Percentiles rank a stretch among this genome's conserved stretches.
phyloP scores from a whole-genome alignment of 768 basidiomycete genomes.

The Mrakia hoshinonis region DNA sequence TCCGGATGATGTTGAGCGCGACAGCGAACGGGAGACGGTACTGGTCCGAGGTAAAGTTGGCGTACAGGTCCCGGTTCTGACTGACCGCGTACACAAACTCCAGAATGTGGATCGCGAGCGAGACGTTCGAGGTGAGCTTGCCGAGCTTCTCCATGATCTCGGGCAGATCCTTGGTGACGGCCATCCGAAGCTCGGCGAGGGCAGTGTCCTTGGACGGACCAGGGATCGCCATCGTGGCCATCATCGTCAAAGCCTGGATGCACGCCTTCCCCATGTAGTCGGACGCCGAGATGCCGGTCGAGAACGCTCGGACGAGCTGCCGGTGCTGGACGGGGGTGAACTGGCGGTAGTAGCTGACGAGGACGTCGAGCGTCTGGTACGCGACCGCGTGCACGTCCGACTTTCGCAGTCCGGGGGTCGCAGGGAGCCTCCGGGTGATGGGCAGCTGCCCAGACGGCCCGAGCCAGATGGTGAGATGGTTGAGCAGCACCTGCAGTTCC shows the following conservation, averaged over 20 bases:
- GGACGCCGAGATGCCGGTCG: conserved; percentile 39
- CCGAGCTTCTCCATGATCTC: conserved; percentile 76
- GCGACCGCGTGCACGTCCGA: conserved; percentile 79
- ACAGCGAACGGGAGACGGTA: conserved; percentile 92
- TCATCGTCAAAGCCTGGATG: conserved; percentile 76
- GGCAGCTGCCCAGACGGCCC: conserved; percentile 19
- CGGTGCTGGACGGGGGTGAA: conserved; percentile 51
- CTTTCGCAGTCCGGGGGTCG: conserved; percentile 46
- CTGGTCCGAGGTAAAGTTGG: conserved; percentile 82
- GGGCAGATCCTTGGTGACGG: conserved; percentile 69
- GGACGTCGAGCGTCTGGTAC: conserved; percentile 74
- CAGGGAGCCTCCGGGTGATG: conserved; percentile 36
- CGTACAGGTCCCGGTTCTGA: conserved; percentile 65
- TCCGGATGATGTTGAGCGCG: conserved; percentile 83
- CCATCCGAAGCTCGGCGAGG: conserved; percentile 66
- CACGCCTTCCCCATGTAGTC: conserved; percentile 60
- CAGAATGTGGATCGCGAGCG: conserved; percentile 91
- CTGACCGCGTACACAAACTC: conserved; percentile 82
- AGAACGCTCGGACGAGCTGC: conserved; percentile 43
- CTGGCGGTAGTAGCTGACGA: conserved; percentile 75
- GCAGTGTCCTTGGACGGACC: conserved; percentile 3
- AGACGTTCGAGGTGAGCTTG: conserved; percentile 77
- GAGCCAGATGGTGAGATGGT: conserved; percentile 21
- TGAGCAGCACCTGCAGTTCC: conserved; percentile 52
- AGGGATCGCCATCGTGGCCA: conserved; percentile 43